Evolutionary conservation across 352 stramenopile species (phyloP).

Genomic region (Globisporangium echinulatum): DNA sequence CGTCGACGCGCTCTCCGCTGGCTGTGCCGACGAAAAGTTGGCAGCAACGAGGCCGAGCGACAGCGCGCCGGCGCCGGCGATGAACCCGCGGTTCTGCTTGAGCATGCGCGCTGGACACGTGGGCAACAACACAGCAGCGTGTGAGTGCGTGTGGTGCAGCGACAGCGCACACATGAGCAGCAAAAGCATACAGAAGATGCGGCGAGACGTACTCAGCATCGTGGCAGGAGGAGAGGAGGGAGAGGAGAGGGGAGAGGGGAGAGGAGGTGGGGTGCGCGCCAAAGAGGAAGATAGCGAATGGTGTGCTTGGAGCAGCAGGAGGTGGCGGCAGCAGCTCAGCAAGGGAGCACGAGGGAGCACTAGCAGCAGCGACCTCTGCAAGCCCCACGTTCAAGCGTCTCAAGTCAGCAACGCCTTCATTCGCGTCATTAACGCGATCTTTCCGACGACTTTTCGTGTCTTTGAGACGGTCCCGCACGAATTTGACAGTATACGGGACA

Average conservation of each 20-base stretch:
- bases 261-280: neutral
- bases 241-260: neutral
- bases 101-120: slow-evolving; percentile 34
- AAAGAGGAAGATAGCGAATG: slow-evolving; percentile 21
- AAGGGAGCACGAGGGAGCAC: too few species aligned
- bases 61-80: slow-evolving; percentile 44
- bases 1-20: slow-evolving; percentile 48
- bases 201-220: slow-evolving; percentile 25
- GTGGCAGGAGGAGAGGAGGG: slow-evolving; percentile 1
- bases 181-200: neutral
- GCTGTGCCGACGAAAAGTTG: slow-evolving; percentile 24
- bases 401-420: neutral
- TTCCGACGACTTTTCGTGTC: slow-evolving; percentile 1
- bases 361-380: neutral
- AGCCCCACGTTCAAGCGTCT: neutral
- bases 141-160: neutral
- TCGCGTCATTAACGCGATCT: neutral
- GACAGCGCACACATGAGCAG: neutral
- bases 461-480: slow-evolving; percentile 2
- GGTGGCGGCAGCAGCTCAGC: too few species aligned
- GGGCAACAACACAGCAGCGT: neutral
- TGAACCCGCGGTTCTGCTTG: slow-evolving; percentile 46
- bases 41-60: slow-evolving; percentile 51
- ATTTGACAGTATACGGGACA: neutral
- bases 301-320: neutral